phyloP scores from a whole-genome alignment of 768 basidiomycete genomes.

The Pulveroboletus ravenelii region DNA sequence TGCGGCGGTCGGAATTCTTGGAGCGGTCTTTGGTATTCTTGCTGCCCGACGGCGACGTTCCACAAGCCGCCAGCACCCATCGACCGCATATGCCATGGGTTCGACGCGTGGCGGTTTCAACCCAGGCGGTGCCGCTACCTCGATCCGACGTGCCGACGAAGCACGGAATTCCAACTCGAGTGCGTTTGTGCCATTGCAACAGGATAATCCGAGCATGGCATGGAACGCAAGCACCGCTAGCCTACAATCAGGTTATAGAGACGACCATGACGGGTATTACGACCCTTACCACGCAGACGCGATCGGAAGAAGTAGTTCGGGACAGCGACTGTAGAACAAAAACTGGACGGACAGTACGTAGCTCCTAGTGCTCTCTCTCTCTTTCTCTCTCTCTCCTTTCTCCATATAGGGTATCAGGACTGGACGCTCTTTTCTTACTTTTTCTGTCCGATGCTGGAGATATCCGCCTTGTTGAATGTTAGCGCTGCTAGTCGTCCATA shows the following conservation, averaged over 20 bases:
- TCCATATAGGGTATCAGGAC: neutral
- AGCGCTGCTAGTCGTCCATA: too few relatives aligned
- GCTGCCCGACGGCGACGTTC: constrained; percentile 49
- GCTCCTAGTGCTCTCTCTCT: neutral
- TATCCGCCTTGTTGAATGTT: too few relatives aligned
- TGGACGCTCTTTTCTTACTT: constrained; percentile 5
- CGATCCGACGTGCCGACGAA: constrained; percentile 19
- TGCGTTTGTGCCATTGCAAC: constrained; percentile 67
- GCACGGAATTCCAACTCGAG: constrained; percentile 56
- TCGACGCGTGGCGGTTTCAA: constrained; percentile 27
- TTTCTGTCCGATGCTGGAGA: neutral
- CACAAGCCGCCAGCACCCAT: constrained; percentile 28
- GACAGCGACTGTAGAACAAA: constrained; percentile 22
- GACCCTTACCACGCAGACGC: constrained; percentile 26
- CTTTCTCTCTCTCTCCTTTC: neutral
- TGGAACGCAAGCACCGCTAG: constrained; percentile 55
- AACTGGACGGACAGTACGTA: neutral
- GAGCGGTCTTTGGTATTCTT: constrained; percentile 40
- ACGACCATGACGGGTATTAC: constrained; percentile 24
- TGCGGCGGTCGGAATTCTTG: constrained; percentile 28
- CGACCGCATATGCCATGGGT: constrained; percentile 38
- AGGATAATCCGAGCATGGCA: constrained; percentile 51
- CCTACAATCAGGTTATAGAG: constrained; percentile 39
- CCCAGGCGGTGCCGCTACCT: constrained; percentile 19
- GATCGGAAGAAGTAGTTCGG: constrained; percentile 24